Base-by-base conservation (phyloP, 768 basidiomycete genomes). In the Mycena polygramma region DNA sequence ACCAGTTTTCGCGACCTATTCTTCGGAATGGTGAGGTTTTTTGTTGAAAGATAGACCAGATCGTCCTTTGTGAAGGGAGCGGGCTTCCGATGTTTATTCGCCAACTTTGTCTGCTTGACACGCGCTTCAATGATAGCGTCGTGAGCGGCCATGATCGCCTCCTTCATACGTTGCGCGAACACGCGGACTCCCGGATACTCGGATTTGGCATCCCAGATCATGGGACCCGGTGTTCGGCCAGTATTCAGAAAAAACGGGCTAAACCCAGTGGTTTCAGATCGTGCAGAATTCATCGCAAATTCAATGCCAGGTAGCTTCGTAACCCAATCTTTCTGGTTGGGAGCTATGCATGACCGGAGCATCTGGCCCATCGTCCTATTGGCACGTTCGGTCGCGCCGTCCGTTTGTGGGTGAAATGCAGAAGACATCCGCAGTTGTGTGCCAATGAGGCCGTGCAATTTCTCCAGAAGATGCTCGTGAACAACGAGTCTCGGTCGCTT, bases 381-480 rank as follows among this genome's bases (percentile, higher is more conserved):
- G 0, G 69, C 67, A 17, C 71, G 70, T 68, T 70, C 70, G 1
- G 77, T 67, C 1, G 67, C 69, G 2, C 79, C 78, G 57, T 81
- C 77, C 5, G 81, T 79, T 52, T 82, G 77, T 1, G 81, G 81
- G 55, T 82, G 82, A 52, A 71, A 81, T 0, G 80, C 73, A 11
- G 73, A 77, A 36, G 63, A 80, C 73, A 81, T 74, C 3, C 66
- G 57, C 2, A 80, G 63, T 37, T 78, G 73, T 1, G 73, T 71
- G 4, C 77, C 74, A 2, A 79, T 49, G 0, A 75, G 24, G 9
- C 39, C 14, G 46, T 77, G 71, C 2, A 71, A 43, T 36, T 76
- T 67, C 6, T 53, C 59, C 83, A 75, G 39, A 70, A 70, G 13
- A 60, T 66, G 14, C 69, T 70, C 0, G 69, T 70, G 57, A 70